Evolutionary conservation across 2,329 filamentous ascomycete genomes (phyloP), one percentile per base, ranked within the genome.

Genomic region (Fusarium austroafricanum): DNA sequence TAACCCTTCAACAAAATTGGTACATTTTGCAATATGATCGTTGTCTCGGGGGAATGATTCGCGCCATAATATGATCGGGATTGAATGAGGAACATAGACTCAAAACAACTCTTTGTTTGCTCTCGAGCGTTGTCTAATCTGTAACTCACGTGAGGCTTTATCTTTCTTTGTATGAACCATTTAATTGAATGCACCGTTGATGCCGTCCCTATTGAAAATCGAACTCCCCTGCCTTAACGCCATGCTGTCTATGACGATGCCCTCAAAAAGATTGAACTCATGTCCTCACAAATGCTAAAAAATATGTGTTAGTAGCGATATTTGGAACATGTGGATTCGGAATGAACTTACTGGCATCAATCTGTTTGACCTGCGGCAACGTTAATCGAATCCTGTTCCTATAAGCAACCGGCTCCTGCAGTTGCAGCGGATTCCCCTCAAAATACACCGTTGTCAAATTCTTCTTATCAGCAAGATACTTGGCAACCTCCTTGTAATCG

Each of bases 361-460:
- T 97, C 83, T 99, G 94, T 77, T 87, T 87, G 52, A 99, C 83
- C 78, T 96, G 91, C 58, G 96, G 96, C 79, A 99, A 79, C 33
- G 94, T 92, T 78, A 99, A 81, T 61, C 91, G 87, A 42, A 99
- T 89, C 81, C 99, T 99, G 81, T 97, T 98, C 75, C 96, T 85
- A 80, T 99, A 99, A 64, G 97, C 80, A 2, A 92, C 92, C n/a
- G 92, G 92, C 6, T 87, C 88, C 55, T 86, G 86, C 63, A 89
- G 84, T 81, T 99, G 96, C 72, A 99, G 79, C 26, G 94, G 95
- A 74, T 97, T 97, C 2, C 94, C 94, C 77, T 99, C 96, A 70
- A 99, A 96, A 77, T 99, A 99, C 12, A 99, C 95, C 2, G 96
- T 97, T 62, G 90, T 89, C 71, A 98, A 80, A 37, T 90, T 82